Evolutionary conservation across 768 basidiomycete genomes (phyloP), one percentile per base, ranked within the genome.

Genomic region (Lentinula sp.): DNA sequence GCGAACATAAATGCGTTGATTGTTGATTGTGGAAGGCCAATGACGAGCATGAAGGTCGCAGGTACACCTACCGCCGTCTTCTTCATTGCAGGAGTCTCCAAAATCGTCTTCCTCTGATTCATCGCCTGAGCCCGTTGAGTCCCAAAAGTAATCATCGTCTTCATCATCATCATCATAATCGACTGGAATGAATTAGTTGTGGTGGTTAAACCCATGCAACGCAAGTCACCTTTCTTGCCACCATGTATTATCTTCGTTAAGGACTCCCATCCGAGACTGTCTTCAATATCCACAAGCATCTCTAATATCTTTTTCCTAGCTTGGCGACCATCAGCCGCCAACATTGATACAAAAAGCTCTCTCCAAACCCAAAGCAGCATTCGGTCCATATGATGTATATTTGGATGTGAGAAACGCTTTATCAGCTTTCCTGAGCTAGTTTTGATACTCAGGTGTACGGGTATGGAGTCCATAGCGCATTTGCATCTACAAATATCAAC

Each of bases 301-400:
- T 79, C 75, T 0, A 79, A 77, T 13, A 87, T 72, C 53, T 64
- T 62, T 45, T 72, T 66, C 57, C 63, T 65, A 39, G 71, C 64
- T 49, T 68, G 62, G 65, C 66, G 58, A 43, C 70, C 57, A 64
- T 76, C 69, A 61, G 66, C 71, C 0, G 79, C 77, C 7, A 84
- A 76, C 69, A 88, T 71, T 28, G 79, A 80, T 8, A 89, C 67
- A 62, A 88, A 82, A 18, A 88, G 74, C 62, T 89, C 88, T 6
- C 87, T 78, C 87, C 87, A 88, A 57, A 88, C 81, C 85, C 85
- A 88, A 16, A 86, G 66, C 13, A 79, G 53, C 39, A 77, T 70
- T n/a, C 65, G 64, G 16, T 77, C 72, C 32, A 81, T 68, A 32
- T 74, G 71, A 9, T 73, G 69, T 0, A 73, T 73, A 20, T 80